Evolutionary conservation across 2,329 filamentous ascomycete genomes (phyloP), one percentile per base, ranked within the genome.

Genomic region (Trichophyton equinum): DNA sequence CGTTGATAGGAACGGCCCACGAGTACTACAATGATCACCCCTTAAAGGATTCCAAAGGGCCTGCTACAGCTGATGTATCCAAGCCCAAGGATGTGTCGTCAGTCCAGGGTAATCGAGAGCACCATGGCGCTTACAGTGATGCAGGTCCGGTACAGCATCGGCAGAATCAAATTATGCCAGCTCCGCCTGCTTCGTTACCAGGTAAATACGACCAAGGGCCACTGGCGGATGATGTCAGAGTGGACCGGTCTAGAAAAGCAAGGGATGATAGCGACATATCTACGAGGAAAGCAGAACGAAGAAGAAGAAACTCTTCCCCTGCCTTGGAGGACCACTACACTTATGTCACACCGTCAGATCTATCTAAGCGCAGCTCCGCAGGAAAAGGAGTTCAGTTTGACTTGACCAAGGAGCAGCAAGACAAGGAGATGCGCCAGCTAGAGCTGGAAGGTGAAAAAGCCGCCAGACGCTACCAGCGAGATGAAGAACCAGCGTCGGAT

Each of bases 381-480:
- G 60, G 63, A 2, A 74, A 70, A 65, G 74, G 76, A 62, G 83
- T 85, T 6, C 78, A 80, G 60, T 85, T 85, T 64, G 77, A 80
- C 42, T 67, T 84, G 57, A 83, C 81, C 0, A 74, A 82, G 55
- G 81, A 83, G 67, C 81, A 84, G 69, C 74, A 72, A 40, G 74
- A 78, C 33, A 79, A 78, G 59, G 80, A 81, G 60, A 70, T 71
- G 58, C 69, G 69, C 36, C 67, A 64, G 8, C 58, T 62, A 47
- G 51, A 59, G 36, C 59, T 66, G 15, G 64, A 67, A 46, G 61
- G 66, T 36, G 62, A 65, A 33, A 63, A 62, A 58, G 60, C 64
- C 25, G 47, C 63, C 11, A 53, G 53, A n/a, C 61, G 56, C 13
- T 62, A 57, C 47, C 62, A 62, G 8, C 60, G 46, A 27, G 62